A percentile compares a stretch with the other conserved stretches of the same genome.
Evolutionary conservation across 1,284 basidiomycete genomes (phyloP).

Genomic region (Coniophora puteana): DNA sequence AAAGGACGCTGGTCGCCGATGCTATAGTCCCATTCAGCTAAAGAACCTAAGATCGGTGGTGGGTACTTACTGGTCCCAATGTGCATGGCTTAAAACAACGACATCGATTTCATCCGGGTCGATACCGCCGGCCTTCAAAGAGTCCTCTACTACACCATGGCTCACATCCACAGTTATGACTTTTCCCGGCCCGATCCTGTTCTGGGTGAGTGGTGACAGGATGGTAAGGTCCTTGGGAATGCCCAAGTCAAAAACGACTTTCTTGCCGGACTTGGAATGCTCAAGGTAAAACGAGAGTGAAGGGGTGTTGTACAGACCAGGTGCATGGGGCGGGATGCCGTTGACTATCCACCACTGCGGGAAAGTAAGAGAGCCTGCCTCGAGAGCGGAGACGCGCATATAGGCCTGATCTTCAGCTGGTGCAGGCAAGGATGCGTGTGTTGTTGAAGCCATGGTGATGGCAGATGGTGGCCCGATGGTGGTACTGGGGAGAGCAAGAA

Average conservation of each 20-base stretch:
- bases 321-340: constrained; percentile 26
- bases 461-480: background rate
- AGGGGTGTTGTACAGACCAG: constrained; percentile 27
- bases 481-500: background rate
- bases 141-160: constrained; percentile 45
- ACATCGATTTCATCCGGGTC: constrained; percentile 36
- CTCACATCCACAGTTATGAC: constrained; percentile 29
- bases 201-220: constrained; percentile 31
- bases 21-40: constrained; percentile 12
- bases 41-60: constrained; percentile 16
- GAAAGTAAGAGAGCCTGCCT: constrained; percentile 39
- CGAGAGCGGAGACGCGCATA: constrained; percentile 46
- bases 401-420: constrained; percentile 37
- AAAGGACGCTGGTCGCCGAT: constrained; percentile 44
- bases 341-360: constrained; percentile 36
- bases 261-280: constrained; percentile 36
- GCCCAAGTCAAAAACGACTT: constrained; percentile 52
- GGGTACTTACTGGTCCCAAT: constrained; percentile 34
- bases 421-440: constrained; percentile 30
- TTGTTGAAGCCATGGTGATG: background rate
- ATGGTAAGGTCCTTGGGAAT: constrained; percentile 43
- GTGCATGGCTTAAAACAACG: constrained; percentile 50
- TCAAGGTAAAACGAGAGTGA: constrained; percentile 47
- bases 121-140: constrained; percentile 44
- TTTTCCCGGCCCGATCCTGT: constrained; percentile 12